phyloP scores from a whole-genome alignment of 768 basidiomycete species.

The Boletellus sp. region DNA sequence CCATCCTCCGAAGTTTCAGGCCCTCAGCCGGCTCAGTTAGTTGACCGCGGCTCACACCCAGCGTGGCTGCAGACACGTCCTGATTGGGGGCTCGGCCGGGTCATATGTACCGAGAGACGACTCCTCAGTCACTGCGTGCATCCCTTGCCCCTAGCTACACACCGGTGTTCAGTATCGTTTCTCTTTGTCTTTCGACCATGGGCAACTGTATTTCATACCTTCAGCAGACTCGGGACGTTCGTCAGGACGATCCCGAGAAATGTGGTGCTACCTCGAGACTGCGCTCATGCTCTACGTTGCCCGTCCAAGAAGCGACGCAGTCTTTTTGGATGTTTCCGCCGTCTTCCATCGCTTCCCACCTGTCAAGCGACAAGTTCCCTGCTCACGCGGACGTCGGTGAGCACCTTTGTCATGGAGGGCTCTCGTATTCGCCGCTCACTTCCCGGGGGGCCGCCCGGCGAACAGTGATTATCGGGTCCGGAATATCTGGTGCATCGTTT shows the following conservation, averaged over 20 bases:
- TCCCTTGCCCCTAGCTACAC: neutral
- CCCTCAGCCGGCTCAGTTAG: neutral
- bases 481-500: conserved; percentile 46
- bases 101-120: conserved; percentile 18
- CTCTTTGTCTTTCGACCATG: conserved; percentile 15
- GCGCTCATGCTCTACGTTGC: conserved; percentile 39
- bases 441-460: neutral
- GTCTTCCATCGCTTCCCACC: conserved; percentile 39
- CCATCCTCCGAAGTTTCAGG: neutral
- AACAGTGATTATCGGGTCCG: conserved; percentile 50
- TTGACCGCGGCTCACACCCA: neutral
- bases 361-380: conserved; percentile 32
- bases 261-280: neutral
- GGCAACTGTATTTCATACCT: conserved; percentile 24
- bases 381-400: conserved; percentile 54
- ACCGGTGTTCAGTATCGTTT: neutral
- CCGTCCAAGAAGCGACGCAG: conserved; percentile 47
- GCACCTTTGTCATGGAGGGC: neutral
- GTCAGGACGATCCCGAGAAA: conserved; percentile 4
- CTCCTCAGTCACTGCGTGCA: neutral
- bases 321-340: conserved; percentile 65
- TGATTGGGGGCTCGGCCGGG: conserved; percentile 7
- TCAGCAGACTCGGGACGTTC: conserved; percentile 1
- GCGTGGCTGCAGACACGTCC: conserved; percentile 3
- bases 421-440: neutral